Percentiles rank a stretch among this genome's conserved stretches.
Evolutionary conservation across 2,329 filamentous ascomycete species (phyloP).

Genomic region (Aspergillus fumigatus): DNA sequence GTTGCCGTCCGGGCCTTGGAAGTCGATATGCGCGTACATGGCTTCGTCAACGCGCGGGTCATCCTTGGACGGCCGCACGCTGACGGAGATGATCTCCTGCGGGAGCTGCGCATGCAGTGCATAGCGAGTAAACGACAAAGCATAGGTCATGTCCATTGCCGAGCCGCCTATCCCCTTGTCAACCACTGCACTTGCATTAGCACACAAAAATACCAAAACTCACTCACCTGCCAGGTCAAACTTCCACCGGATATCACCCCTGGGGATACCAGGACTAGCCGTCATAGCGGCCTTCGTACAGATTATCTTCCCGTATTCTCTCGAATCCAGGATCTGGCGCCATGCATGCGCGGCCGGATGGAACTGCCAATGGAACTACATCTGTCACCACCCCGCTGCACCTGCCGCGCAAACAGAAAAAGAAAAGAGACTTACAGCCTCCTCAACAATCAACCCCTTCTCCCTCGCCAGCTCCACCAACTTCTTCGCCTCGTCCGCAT

Average conservation of each 20-base stretch:
- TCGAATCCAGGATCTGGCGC: constrained; percentile 30
- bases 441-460: constrained; percentile 45
- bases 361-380: constrained; percentile 39
- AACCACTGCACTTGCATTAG: not conserved
- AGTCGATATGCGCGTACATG: constrained; percentile 27
- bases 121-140: constrained; percentile 31
- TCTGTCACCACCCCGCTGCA: not conserved
- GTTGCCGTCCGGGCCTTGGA: constrained; percentile 17
- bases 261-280: constrained; percentile 20
- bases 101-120: constrained; percentile 23
- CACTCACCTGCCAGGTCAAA: constrained; percentile 30
- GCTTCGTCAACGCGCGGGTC: constrained; percentile 29
- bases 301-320: constrained; percentile 30
- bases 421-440: constrained; percentile 35
- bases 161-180: constrained; percentile 25
- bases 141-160: constrained; percentile 39
- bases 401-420: too few relatives aligned
- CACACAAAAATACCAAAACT: too few relatives aligned
- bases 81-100: constrained; percentile 28
- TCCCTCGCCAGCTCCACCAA: constrained; percentile 39
- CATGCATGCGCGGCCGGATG: constrained; percentile 39
- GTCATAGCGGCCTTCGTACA: constrained; percentile 24
- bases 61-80: constrained; percentile 18
- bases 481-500: constrained; percentile 35
- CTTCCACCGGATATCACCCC: constrained; percentile 36